A percentile compares a stretch with the other conserved stretches of the same genome.
Evolutionary conservation across 2,329 filamentous ascomycete genomes (phyloP).

Genomic region (Colletotrichum melonis): DNA sequence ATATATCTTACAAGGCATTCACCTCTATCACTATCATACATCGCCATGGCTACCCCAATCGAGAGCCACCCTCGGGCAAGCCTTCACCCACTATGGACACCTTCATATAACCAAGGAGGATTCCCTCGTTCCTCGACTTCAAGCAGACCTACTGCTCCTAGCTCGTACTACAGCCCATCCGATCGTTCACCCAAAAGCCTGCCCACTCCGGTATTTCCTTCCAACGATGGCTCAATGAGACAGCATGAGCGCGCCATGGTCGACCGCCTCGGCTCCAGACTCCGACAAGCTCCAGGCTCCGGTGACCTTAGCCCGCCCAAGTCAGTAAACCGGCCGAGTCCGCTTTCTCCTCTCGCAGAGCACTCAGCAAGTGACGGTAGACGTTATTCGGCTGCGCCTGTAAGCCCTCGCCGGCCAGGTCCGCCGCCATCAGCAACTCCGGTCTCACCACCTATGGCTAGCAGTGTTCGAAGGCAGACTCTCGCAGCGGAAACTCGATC

Average conservation of each 20-base stretch:
- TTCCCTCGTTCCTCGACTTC: constrained; percentile 35
- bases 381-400: constrained; percentile 21
- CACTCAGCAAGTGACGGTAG: constrained; percentile 2
- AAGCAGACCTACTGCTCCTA: constrained; percentile 8
- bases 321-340: constrained; percentile 22
- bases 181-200: constrained; percentile 43
- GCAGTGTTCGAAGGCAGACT: constrained; percentile 39
- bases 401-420: constrained; percentile 16
- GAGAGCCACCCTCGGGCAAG: constrained; percentile 27
- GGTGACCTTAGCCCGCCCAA: constrained; percentile 28
- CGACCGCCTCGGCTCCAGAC: constrained; percentile 46
- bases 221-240: constrained; percentile 48
- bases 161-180: constrained; percentile 41
- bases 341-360: constrained; percentile 32
- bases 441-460: constrained; percentile 30
- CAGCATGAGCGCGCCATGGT: constrained; percentile 49
- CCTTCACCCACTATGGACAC: constrained; percentile 48
- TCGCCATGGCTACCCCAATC: constrained; percentile 34
- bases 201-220: constrained; percentile 48
- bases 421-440: constrained; percentile 34
- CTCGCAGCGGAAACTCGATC: constrained; percentile 45
- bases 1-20: not conserved
- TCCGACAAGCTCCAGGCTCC: constrained; percentile 36
- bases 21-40: not conserved
- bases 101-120: constrained; percentile 41